These are phyloP conservation scores for Macaranga tanarius DNA, from an alignment of 441 rosid species.

Conservation along the genomic window DNA sequence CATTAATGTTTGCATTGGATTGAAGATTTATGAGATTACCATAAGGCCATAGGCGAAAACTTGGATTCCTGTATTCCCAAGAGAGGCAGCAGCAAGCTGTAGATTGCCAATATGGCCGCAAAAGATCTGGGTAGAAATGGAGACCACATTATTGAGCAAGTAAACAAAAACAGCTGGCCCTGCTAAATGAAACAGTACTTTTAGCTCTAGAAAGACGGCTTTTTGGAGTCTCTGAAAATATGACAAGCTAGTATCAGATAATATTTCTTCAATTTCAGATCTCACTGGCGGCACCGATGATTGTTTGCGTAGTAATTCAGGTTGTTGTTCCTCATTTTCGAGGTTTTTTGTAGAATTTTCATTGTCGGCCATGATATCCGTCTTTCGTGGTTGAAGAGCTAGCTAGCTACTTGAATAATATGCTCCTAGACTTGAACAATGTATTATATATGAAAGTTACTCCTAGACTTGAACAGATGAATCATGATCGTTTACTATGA, in stretches of 20 bases:
- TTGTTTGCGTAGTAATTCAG: no score
- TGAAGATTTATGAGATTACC: constrained; percentile 34
- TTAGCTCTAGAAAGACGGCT: constrained; percentile 50
- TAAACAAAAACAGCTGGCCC: constrained; percentile 54
- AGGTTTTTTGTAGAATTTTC: no score
- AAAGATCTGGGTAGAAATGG: constrained; percentile 47
- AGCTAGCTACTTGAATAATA: no score
- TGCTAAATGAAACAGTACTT: constrained; percentile 47
- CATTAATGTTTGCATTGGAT: no score
- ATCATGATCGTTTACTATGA: no score
- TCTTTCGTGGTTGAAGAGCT: no score
- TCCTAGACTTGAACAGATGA: no score
- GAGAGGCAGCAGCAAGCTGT: constrained; percentile 33
- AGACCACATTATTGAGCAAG: constrained; percentile 48
- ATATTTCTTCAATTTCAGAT: constrained; percentile 48
- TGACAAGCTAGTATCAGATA: constrained; percentile 32
- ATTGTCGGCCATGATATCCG: no score
- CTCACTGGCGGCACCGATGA: constrained; percentile 8
- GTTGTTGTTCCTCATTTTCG: no score
- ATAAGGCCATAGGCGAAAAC: constrained; percentile 52
- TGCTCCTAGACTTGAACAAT: no score
- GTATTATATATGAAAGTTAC: no score
- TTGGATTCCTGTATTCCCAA: constrained; percentile 36
- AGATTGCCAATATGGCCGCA: constrained; percentile 49
- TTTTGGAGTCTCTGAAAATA: constrained; percentile 33